These are phyloP conservation scores for Boeremia lycopersici DNA, from an alignment of 2,329 filamentous ascomycete genomes.

Conservation along the genomic window DNA sequence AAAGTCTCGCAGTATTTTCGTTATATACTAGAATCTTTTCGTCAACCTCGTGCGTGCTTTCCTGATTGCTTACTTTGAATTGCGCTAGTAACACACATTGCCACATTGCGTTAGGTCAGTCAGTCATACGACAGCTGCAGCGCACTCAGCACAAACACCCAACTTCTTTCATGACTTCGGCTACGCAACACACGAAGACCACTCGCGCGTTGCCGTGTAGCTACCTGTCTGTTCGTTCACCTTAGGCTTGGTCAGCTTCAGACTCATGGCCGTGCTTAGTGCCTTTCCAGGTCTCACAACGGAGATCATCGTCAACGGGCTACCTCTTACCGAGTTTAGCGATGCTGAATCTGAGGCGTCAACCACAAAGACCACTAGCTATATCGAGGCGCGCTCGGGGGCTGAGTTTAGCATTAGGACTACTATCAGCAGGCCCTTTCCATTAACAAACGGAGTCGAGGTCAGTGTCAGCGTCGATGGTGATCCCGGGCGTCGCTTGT, in stretches of 20 bases:
- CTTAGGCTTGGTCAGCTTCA: not conserved
- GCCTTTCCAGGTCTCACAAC: slow-evolving; percentile 18
- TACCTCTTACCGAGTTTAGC: slow-evolving; percentile 29
- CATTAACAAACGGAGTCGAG: slow-evolving; percentile 9
- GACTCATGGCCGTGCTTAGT: slow-evolving; percentile 25
- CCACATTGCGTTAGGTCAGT: no score
- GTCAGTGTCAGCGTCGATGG: slow-evolving; percentile 25
- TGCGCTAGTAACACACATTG: no score
- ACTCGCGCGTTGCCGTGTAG: not conserved
- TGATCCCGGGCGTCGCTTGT: not conserved
- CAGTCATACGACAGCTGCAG: no score
- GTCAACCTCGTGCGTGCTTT: no score
- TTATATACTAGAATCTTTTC: no score
- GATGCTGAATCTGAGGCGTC: slow-evolving; percentile 24
- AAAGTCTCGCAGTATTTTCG: no score
- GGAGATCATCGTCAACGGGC: slow-evolving; percentile 25
- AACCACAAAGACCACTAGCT: slow-evolving; percentile 27
- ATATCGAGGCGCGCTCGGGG: slow-evolving; percentile 38
- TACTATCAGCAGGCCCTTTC: not conserved
- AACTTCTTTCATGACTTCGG: no score
- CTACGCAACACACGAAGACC: not conserved
- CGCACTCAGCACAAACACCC: no score
- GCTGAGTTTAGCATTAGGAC: slow-evolving; percentile 24
- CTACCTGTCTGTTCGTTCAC: not conserved
- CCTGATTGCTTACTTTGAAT: no score